Conservation (phyloP, 768 basidiomycete genomes). For the Kondoa malvinella region DNA sequence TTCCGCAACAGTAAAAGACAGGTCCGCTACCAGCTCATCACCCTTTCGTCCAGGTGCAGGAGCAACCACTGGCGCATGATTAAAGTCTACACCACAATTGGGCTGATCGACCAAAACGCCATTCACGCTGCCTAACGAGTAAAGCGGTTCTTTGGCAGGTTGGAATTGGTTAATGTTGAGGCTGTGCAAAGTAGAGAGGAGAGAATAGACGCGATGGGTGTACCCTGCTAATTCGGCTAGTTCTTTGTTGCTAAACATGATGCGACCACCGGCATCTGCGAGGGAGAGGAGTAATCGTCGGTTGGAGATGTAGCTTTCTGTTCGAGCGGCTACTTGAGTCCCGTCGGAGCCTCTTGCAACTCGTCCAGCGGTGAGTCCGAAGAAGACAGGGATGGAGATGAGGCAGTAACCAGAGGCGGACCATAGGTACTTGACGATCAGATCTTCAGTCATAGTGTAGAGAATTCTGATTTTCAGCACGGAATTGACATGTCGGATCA, state of each 20-base stretch:
- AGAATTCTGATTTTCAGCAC: constrained; percentile 88
- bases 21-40: constrained; percentile 49
- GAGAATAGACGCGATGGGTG: constrained; percentile 71
- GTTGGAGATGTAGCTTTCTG: constrained; percentile 74
- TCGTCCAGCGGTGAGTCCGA: constrained; percentile 27
- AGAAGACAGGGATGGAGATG: constrained; percentile 75
- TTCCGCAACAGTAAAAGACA: constrained; percentile 44
- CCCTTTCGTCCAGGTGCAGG: constrained; percentile 34
- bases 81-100: constrained; percentile 19
- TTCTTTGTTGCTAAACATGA: constrained; percentile 96
- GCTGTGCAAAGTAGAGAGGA: constrained; percentile 68
- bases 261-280: constrained; percentile 85
- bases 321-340: constrained; percentile 37
- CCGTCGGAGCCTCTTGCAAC: constrained; percentile 6
- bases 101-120: constrained; percentile 31
- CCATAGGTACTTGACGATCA: constrained; percentile 92
- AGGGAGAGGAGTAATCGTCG: constrained; percentile 75
- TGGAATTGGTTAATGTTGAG: constrained; percentile 37
- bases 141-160: constrained; percentile 36
- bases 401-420: constrained; percentile 78
- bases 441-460: constrained; percentile 88
- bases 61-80: constrained; percentile 35
- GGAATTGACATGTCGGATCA: constrained; percentile 77
- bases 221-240: constrained; percentile 85
- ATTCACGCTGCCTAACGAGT: constrained; percentile 52